Evolutionary conservation across 1,139 yeast genomes (phyloP), one percentile per base, ranked within the genome.

Genomic region (Hansenula sp.): DNA sequence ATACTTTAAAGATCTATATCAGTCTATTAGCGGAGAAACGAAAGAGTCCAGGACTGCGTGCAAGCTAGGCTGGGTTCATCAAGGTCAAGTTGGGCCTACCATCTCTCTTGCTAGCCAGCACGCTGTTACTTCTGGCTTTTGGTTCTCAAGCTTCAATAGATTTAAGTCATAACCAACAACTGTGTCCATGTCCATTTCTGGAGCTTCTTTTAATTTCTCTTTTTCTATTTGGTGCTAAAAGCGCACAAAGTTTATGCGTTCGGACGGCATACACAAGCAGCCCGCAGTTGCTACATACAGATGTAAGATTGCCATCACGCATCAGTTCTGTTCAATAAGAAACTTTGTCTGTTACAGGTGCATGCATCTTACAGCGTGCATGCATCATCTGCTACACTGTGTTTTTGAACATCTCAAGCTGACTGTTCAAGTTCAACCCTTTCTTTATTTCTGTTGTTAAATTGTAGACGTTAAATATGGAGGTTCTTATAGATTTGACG

Each of bases 311-410:
- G 34, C 34, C 34, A 32, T 32, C n/a, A 32, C 18, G 34, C 34
- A 32, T 18, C 33, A 31, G 11, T 31, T 16, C 16, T 31, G 19
- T 3, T 15, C 10, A 16, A 11, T 2, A 31, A 15, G 17, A 31
- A 17, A 28, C 30, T 31, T 31, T 31, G 17, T 31, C 25, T 15
- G 33, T 15, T 31, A 31, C 33, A 31, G 16, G 4, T 31, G 17
- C 33, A 31, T 31, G 19, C 33, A 31, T 31, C 17, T 15, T 31
- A 16, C 33, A 31, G 33, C 9, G 16, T 31, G 33, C 33, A 31
- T 31, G 33, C 33, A 31, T 31, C 33, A 31, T 31, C 33, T 31
- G 33, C 33, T 31, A 31, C 33, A 31, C 33, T 31, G 16, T 31
- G 33, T 16, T 31, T 31, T 16, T 31, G 33, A 31, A 31, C 33